Percentiles rank a stretch among this genome's conserved stretches.
Conservation (phyloP, 768 basidiomycete species). For the Auriscalpium microsporum region DNA sequence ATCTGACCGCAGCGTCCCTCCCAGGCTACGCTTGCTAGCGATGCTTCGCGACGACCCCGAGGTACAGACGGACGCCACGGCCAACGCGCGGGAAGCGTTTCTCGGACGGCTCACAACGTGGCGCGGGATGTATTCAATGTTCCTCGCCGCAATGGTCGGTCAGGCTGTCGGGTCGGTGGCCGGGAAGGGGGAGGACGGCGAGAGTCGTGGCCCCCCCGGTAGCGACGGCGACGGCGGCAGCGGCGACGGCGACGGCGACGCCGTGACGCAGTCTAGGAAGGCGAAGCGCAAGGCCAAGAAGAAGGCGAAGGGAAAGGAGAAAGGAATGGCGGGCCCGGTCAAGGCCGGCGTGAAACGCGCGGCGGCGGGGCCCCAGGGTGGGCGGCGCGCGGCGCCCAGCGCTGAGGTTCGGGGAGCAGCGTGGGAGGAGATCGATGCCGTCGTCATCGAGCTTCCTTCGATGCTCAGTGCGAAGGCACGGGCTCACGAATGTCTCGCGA, state of each 20-base stretch:
- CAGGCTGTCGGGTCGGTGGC: no score
- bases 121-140: neutral
- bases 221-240: neutral
- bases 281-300: no score
- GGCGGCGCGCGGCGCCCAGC: slow-evolving; percentile 22
- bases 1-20: no score
- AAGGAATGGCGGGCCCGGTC: no score
- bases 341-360: neutral
- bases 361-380: slow-evolving; percentile 15
- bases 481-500: neutral
- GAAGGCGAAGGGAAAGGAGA: no score
- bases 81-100: neutral
- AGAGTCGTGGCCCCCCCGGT: neutral
- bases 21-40: neutral
- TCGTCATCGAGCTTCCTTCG: slow-evolving; percentile 14
- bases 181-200: neutral
- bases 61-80: neutral
- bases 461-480: neutral
- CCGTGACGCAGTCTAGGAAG: no score
- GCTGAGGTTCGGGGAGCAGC: no score
- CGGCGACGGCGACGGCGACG: neutral
- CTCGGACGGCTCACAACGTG: neutral
- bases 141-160: neutral
- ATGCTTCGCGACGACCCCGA: neutral
- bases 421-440: slow-evolving; percentile 22